These are phyloP conservation scores for Carpinus viminea DNA, from an alignment of 306 rosid species.

Conservation along the genomic window DNA sequence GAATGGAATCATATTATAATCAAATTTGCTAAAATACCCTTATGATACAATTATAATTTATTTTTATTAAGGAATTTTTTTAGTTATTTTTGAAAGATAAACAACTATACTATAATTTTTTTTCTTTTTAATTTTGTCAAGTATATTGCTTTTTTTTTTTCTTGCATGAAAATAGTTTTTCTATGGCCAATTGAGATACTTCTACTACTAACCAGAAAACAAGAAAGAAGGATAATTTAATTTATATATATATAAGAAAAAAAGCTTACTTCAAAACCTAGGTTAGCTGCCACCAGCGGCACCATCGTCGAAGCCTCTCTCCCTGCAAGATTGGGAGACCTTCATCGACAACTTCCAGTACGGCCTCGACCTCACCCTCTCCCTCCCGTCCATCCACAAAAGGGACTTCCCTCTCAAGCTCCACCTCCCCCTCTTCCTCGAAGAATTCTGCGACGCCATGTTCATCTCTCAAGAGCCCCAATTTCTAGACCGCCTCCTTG, in stretches of 20 bases:
- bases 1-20: no score
- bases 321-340: conserved; percentile 78
- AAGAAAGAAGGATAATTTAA: not conserved
- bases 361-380: conserved; percentile 70
- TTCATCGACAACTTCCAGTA: conserved; percentile 77
- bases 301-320: conserved; percentile 53
- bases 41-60: no score
- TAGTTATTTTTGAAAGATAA: no score
- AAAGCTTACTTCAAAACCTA: no score
- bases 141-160: no score
- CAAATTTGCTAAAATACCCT: no score
- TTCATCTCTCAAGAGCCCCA: conserved; percentile 22
- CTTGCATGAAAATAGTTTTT: no score
- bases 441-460: conserved; percentile 59
- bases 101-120: no score
- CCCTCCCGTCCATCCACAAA: conserved; percentile 45
- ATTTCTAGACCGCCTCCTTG: conserved; percentile 54
- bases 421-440: conserved; percentile 72
- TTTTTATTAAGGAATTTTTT: no score
- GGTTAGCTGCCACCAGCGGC: conserved; percentile 6
- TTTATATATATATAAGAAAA: no score
- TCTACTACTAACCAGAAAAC: not conserved
- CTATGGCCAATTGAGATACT: no score
- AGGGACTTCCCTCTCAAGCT: conserved; percentile 71
- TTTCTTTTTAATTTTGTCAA: no score